Evolutionary conservation across 139 green algal genomes (phyloP).

Genomic region (Chlamydomonas schloesseri): DNA sequence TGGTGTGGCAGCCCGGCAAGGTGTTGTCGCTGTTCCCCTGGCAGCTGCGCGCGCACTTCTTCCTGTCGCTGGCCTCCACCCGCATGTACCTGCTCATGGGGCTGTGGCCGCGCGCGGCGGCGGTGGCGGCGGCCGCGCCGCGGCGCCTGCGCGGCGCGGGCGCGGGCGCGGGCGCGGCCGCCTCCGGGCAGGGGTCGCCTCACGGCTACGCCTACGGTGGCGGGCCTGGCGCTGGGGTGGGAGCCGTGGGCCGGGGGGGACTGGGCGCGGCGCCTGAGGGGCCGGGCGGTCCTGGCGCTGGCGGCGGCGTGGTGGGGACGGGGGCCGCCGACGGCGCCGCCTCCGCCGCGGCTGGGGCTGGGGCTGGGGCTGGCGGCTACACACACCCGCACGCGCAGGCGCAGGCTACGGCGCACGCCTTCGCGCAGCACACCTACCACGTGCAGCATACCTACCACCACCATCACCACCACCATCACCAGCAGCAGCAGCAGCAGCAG

Average conservation of each 20-base stretch:
- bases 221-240: too few relatives aligned
- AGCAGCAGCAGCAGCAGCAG: too few relatives aligned
- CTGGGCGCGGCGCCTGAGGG: too few relatives aligned
- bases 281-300: too few relatives aligned
- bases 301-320: too few relatives aligned
- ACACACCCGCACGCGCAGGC: conserved; percentile 7
- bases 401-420: conserved; percentile 14
- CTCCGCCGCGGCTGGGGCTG: too few relatives aligned
- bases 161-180: neutral
- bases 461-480: too few relatives aligned
- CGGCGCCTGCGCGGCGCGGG: conserved; percentile 4
- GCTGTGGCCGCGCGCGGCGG: conserved; percentile 24
- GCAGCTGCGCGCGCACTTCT: conserved; percentile 43
- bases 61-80: conserved; percentile 32
- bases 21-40: conserved; percentile 41
- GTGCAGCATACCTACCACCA: too few relatives aligned
- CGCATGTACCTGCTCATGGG: conserved; percentile 43
- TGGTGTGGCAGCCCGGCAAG: conserved; percentile 38
- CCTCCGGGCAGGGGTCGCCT: neutral
- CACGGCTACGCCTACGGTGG: too few relatives aligned
- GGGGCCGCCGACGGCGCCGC: too few relatives aligned
- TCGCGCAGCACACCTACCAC: conserved; percentile 4
- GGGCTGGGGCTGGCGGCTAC: too few relatives aligned
- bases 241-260: too few relatives aligned
- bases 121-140: conserved; percentile 24